Evolutionary conservation across 805 yeast genomes (phyloP).

Genomic region (Kodamaea kakaduensis): DNA sequence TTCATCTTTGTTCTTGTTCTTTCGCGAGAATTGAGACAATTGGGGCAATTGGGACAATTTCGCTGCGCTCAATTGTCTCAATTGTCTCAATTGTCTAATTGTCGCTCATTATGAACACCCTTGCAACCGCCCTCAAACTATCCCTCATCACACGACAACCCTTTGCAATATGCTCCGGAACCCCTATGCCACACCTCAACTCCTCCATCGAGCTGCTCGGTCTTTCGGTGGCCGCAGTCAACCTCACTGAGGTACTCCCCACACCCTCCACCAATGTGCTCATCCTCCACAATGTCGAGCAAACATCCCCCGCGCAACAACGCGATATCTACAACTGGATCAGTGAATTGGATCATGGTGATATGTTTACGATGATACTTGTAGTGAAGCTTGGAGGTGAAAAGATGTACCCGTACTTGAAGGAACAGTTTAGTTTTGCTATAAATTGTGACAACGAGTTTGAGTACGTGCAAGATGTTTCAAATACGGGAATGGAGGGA

Average conservation of each 20-base stretch:
- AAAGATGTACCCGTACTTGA: constrained; percentile 11
- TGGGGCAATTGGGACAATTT: no score
- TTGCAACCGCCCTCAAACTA: constrained; percentile 6
- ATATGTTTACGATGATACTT: constrained; percentile 9
- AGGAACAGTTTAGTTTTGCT: constrained; percentile 15
- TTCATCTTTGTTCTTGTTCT: no score
- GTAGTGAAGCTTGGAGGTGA: constrained; percentile 8
- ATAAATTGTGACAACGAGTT: constrained; percentile 11
- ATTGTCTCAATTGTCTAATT: no score
- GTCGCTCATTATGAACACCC: constrained; percentile 9
- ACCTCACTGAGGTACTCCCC: neutral
- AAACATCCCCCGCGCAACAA: constrained; percentile 6
- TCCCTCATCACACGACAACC: constrained; percentile 4
- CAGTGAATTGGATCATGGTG: constrained; percentile 7
- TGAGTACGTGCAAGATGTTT: constrained; percentile 1
- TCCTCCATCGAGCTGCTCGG: constrained; percentile 1
- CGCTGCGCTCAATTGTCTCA: no score
- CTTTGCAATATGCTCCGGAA: constrained; percentile 6
- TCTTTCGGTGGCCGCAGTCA: constrained; percentile 3
- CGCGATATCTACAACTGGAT: constrained; percentile 9
- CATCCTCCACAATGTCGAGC: constrained; percentile 4
- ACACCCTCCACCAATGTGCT: neutral
- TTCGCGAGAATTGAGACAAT: no score
- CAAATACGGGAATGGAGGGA: neutral
- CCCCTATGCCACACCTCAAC: constrained; percentile 3